Evolutionary conservation across 2,329 filamentous ascomycete genomes (phyloP).

Genomic region (Sarocladium kiliense): DNA sequence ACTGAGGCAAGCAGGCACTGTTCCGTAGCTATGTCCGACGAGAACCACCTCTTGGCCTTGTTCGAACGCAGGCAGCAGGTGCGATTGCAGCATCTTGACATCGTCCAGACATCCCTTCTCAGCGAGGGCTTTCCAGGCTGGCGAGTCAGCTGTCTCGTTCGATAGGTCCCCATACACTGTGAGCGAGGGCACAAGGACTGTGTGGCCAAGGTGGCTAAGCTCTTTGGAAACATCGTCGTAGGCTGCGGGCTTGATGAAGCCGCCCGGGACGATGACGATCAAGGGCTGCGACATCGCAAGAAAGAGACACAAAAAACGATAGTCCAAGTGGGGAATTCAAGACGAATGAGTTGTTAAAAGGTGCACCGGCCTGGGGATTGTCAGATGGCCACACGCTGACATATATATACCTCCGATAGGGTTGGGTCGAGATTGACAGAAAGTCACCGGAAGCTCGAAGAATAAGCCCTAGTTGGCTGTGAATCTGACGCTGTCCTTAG

Average conservation of each 20-base stretch:
- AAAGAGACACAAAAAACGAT: too few relatives aligned
- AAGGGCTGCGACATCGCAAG: not conserved
- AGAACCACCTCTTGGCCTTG: not conserved
- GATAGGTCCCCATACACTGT: conserved; percentile 5
- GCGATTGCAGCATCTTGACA: not conserved
- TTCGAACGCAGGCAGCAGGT: not conserved
- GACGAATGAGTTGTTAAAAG: too few relatives aligned
- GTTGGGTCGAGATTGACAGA: too few relatives aligned
- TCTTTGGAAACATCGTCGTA: conserved; percentile 4
- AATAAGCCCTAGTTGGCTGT: too few relatives aligned
- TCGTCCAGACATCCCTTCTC: not conserved
- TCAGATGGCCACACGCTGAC: too few relatives aligned
- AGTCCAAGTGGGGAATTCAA: too few relatives aligned
- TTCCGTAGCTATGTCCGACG: conserved; percentile 4
- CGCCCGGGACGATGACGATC: not conserved
- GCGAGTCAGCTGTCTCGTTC: not conserved
- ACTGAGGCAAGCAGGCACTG: not conserved
- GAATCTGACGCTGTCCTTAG: too few relatives aligned
- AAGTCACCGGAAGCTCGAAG: too few relatives aligned
- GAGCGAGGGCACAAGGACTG: not conserved
- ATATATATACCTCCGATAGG: too few relatives aligned
- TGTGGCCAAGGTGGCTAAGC: not conserved
- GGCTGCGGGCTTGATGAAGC: conserved; percentile 6
- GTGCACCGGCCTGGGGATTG: too few relatives aligned
- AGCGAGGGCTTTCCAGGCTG: not conserved